Evolutionary conservation across 140 eudicot genomes (phyloP).

Genomic region (Ambrosia hybrid): DNA sequence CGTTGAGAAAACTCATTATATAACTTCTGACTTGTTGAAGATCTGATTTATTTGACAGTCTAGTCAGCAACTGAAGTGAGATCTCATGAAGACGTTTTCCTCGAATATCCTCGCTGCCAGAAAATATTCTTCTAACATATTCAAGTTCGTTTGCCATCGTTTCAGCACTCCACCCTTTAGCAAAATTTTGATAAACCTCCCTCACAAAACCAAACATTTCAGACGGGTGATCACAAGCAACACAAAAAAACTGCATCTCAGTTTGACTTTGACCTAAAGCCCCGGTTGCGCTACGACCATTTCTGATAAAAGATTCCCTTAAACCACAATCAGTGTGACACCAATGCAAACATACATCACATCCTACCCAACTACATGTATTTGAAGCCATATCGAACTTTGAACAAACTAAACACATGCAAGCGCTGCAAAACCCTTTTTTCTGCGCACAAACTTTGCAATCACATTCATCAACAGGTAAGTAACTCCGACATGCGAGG

Average conservation of each 20-base stretch:
- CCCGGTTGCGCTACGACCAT: conserved; percentile 69
- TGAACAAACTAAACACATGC: conserved; percentile 96
- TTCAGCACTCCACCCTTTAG: conserved; percentile 81
- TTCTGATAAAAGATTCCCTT: conserved; percentile 70
- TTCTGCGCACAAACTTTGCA: conserved; percentile 74
- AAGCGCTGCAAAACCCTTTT: conserved; percentile 83
- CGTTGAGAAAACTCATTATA: conserved; percentile 58
- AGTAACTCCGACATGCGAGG: conserved; percentile 57
- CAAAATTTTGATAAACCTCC: conserved; percentile 87
- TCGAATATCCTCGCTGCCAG: conserved; percentile 73
- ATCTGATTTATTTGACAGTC: conserved; percentile 51
- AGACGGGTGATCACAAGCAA: conserved; percentile 95
- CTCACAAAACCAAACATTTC: conserved; percentile 99
- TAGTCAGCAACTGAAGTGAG: conserved; percentile 61
- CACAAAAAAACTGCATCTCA: conserved; percentile 96
- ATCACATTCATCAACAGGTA: conserved; percentile 98
- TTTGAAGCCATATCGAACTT: conserved; percentile 91
- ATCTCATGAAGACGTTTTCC: conserved; percentile 76
- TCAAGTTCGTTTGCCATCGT: conserved; percentile 73
- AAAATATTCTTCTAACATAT: conserved; percentile 76
- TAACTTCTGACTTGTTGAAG: conserved; percentile 63
- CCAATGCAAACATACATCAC: conserved; percentile 98
- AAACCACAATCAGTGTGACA: conserved; percentile 95
- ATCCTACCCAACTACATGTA: conserved; percentile 99
- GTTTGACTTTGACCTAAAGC: conserved; percentile 60